Base-by-base conservation (phyloP, 768 basidiomycete genomes). In the Rhodocollybia butyracea region DNA sequence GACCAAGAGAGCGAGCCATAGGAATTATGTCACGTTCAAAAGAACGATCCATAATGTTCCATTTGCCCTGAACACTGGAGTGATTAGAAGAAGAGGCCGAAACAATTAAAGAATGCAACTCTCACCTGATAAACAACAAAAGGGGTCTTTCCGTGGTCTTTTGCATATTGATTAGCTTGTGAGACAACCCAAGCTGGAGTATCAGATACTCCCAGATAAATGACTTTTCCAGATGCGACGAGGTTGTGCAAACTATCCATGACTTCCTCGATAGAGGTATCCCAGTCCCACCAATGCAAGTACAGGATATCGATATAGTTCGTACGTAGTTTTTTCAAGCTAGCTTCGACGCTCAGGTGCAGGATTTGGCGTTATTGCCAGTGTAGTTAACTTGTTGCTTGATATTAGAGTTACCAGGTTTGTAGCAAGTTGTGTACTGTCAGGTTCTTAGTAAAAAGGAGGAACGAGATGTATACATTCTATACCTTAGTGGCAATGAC, bases 41-140 rank as follows among this genome's bases (percentile, higher is more conserved):
- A 27, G 75, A 70, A 32, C 79, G 69, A 5, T 68, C 56, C 54
- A 72, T 61, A 42, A 71, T 59, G 51, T 64, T 70, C 71, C 70
- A 73, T 13, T 50, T 54, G 17, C 74, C 78, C 62, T 75, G n/a
- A n/a, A n/a, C n/a, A n/a, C n/a, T n/a, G n/a, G n/a, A n/a, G n/a
- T n/a, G n/a, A n/a, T n/a, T n/a, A n/a, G n/a, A n/a, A n/a, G n/a
- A n/a, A n/a, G n/a, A n/a, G n/a, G n/a, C n/a, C n/a, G n/a, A n/a
- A n/a, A n/a, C n/a, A n/a, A n/a, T n/a, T n/a, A n/a, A n/a, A n/a
- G n/a, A n/a, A n/a, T n/a, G n/a, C n/a, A n/a, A n/a, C n/a, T n/a
- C n/a, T n/a, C n/a, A n/a, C n/a, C n/a, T n/a, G 79, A 63, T 79
- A 80, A 27, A 81, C 67, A 22, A 69, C 70, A 57, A 81, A 81